Percentiles rank a stretch among this genome's conserved stretches.
These are phyloP conservation scores for Boletus subparvulus DNA, from an alignment of 768 basidiomycete genomes.

Conservation along the genomic window DNA sequence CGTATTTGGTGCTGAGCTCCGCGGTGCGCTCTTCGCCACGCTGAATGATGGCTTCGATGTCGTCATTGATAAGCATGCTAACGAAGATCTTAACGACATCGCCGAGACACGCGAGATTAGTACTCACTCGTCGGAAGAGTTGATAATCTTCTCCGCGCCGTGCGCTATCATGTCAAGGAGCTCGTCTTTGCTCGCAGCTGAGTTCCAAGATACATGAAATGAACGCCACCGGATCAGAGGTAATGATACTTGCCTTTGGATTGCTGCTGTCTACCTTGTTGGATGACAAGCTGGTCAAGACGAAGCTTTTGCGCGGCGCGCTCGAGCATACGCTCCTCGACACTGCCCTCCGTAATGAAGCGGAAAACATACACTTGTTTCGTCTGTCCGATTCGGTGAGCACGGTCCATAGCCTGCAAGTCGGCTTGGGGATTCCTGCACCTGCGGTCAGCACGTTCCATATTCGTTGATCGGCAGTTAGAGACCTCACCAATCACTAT, in stretches of 20 bases:
- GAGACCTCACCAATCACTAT: constrained; percentile 84
- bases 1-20: constrained; percentile 89
- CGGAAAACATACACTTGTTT: constrained; percentile 88
- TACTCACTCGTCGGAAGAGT: constrained; percentile 66
- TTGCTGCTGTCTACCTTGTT: constrained; percentile 85
- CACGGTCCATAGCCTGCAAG: constrained; percentile 97
- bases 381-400: constrained; percentile 94
- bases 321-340: constrained; percentile 91
- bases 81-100: not conserved
- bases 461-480: not conserved
- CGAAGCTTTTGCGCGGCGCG: constrained; percentile 91
- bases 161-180: constrained; percentile 97
- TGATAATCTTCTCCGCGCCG: constrained; percentile 96
- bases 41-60: constrained; percentile 92
- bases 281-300: constrained; percentile 94
- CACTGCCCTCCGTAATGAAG: constrained; percentile 80
- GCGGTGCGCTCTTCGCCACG: constrained; percentile 88
- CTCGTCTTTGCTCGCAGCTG: constrained; percentile 93
- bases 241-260: constrained; percentile 60
- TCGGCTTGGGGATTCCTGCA: constrained; percentile 97
- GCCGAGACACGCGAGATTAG: not conserved
- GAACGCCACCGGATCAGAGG: not conserved
- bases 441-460: not conserved
- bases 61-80: constrained; percentile 77
- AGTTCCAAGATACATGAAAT: constrained; percentile 1